Evolutionary conservation across 2,329 filamentous ascomycete species (phyloP), one percentile per base, ranked within the genome.

Genomic region (Claviceps lovelessii): DNA sequence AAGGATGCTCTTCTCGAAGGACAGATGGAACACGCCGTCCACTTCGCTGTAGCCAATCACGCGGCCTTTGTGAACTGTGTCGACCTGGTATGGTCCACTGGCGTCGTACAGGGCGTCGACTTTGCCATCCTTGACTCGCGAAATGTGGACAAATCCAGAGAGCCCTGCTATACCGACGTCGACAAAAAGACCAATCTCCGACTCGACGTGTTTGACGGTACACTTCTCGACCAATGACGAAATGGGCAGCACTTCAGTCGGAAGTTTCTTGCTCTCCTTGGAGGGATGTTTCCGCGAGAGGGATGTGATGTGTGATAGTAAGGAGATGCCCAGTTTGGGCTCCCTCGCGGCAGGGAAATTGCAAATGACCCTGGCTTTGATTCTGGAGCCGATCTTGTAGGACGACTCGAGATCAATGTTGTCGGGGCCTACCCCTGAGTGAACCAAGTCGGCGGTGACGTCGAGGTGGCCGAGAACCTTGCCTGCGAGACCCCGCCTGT

Each of bases 391-490:
- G 56, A 88, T 76, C 67, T 93, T 90, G 74, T 87, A 91, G 65
- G 86, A 86, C 50, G 84, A 81, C 49, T 83, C 81, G 46, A 95
- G 72, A 60, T 93, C 83, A 49, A 81, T 76, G 31, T 81, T 81
- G 55, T 80, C 78, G 46, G 83, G 79, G 4, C 84, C 86, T 52
- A 81, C 80, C 41, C 90, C 90, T 15, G 90, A 95, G 68, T 98
- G 93, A 47, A 96, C 80, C 41, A 91, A 68, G 68, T 98, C 93
- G 19, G 91, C 90, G 1, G 90, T 96, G 11, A 88, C 87, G 70
- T 96, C 88, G 29, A 98, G 72, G 66, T 90, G 82, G 17, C 93
- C 94, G 78, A 98, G 86, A 48, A 97, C 81, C 68, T 96, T 96
- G 62, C 93, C 93, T 51, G 80, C 75, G 56, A 98, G 71, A n/a